Evolutionary conservation across 2,329 filamentous ascomycete genomes (phyloP), one percentile per base, ranked within the genome.

Genomic region (Aspergillus phoenicis): DNA sequence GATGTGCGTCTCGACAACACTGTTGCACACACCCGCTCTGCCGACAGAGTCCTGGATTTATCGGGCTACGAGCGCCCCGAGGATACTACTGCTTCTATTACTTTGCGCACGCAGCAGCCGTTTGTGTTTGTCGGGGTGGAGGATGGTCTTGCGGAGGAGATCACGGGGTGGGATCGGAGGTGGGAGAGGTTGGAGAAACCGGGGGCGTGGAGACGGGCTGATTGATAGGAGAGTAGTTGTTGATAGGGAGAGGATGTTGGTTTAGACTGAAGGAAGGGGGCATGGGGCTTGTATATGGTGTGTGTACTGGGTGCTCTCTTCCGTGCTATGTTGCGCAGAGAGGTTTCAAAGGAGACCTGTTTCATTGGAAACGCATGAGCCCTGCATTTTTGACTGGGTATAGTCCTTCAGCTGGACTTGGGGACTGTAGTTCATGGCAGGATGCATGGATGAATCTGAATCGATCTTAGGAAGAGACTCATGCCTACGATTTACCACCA

Each of bases 21-120:
- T 49, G 22, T 6, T 8, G 20, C 33, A 10, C 33, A 36, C 17
- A 36, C 17, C 20, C 33, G 3, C 8, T 11, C 30, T 8, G 38
- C 60, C 36, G 64, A 69, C n/a, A 62, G 63, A 6, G 64, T 75
- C 3, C 61, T 80, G 22, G 72, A 75, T 22, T 63, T 81, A 49
- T 77, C 78, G 5, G 79, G 78, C 4, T 81, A 81, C 63, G 79
- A 81, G 61, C 74, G 79, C 5, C 78, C 78, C 1, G 69, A 75
- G 54, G 71, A 76, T 52, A 65, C 66, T 22, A 71, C 68, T 8
- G 70, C 67, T 15, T 71, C 71, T 4, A 72, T 74, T 8, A 75
- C 71, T 58, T 57, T 79, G 55, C 71, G 76, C 59, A 71, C 66
- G 24, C 77, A 79, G 64, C 66, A 71, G 60, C 66, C 70, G 0